A percentile compares a stretch with the other conserved stretches of the same genome.
Conservation (phyloP, 2,329 filamentous ascomycete genomes). For the Ophiostoma triangulosporum region DNA sequence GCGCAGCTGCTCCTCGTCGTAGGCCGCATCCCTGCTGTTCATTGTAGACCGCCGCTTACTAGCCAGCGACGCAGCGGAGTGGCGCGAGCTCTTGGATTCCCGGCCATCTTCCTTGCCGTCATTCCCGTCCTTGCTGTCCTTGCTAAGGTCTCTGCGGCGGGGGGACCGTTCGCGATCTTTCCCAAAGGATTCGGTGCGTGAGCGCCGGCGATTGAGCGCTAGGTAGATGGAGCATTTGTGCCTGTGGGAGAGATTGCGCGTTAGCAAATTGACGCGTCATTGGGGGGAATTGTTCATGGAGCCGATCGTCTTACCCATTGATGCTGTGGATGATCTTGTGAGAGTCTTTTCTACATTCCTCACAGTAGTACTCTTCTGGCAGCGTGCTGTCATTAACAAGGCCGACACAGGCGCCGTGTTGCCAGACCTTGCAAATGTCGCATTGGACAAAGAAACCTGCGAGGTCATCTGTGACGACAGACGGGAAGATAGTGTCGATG, state of each 20-base stretch:
- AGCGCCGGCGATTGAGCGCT: conserved; percentile 42
- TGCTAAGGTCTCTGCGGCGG: conserved; percentile 38
- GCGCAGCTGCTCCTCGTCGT: conserved; percentile 87
- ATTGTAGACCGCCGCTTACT: conserved; percentile 88
- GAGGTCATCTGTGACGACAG: conserved; percentile 65
- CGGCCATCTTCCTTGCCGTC: conserved; percentile 6
- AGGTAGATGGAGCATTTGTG: conserved; percentile 55
- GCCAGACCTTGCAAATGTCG: conserved; percentile 96
- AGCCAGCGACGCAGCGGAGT: conserved; percentile 36
- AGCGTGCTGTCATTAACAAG: conserved; percentile 89
- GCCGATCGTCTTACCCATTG: conserved; percentile 54
- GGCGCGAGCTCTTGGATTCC: conserved; percentile 26
- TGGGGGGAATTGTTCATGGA: conserved; percentile 19
- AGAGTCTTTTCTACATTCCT: conserved; percentile 81
- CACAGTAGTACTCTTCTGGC: conserved; percentile 96
- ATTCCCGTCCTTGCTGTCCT: conserved; percentile 34
- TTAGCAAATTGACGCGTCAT: neutral
- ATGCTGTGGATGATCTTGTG: conserved; percentile 69
- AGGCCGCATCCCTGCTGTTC: conserved; percentile 90
- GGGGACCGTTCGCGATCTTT: conserved; percentile 47
- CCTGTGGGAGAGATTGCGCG: conserved; percentile 27
- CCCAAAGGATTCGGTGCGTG: conserved; percentile 49
- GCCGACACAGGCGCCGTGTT: conserved; percentile 93
- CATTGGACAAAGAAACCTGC: conserved; percentile 97
- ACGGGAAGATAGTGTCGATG: conserved; percentile 41